Base-by-base conservation (phyloP, 208 protist species). In the Leishmania major region DNA sequence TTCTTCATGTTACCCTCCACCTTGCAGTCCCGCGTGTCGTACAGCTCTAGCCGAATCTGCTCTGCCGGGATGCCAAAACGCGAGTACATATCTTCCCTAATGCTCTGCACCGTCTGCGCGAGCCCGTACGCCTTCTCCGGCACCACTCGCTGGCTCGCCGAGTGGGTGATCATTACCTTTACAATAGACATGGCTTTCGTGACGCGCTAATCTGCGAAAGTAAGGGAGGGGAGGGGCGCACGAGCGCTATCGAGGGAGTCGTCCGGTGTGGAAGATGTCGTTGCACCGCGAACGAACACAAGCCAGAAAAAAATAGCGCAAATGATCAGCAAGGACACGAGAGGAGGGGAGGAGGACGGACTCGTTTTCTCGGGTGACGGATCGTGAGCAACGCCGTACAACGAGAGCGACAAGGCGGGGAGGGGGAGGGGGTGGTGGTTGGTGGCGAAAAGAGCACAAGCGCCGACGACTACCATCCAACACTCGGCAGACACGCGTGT, bases 41-140 rank as follows among this genome's bases (percentile, higher is more conserved):
- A 93, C 22, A 98, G 91, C 79, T 97, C 88, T 8, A 98, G 87
- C 11, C 87, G 92, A 86, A 94, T 90, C 22, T 90, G 45, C 31
- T 95, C 90, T 11, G 90, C 81, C 19, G 88, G 87, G 45, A 89
- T 97, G 77, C 91, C 94, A 71, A 98, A 97, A 75, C 97, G 92
- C 3, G 91, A 92, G 78, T 90, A 88, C 77, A 93, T 88, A 84
- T 94, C 97, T 71, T 88, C 72, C 80, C 96, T 97, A 53, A 98
- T 92, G 77, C 88, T 92, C 70, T 87, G 88, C 62, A 98, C 92
- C 5, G 92, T 92, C 69, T 96, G 91, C 0, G 89, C 78, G 11
- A 96, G 88, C 40, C 82, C 88, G 84, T 95, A 97, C 4, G 95
- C 92, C 90, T 98, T 98, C 87, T 98, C 95, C 19, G 94, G 93